Evolutionary conservation across 2,329 filamentous ascomycete species (phyloP), one percentile per base, ranked within the genome.

Genomic region (Graphilbum sp.): DNA sequence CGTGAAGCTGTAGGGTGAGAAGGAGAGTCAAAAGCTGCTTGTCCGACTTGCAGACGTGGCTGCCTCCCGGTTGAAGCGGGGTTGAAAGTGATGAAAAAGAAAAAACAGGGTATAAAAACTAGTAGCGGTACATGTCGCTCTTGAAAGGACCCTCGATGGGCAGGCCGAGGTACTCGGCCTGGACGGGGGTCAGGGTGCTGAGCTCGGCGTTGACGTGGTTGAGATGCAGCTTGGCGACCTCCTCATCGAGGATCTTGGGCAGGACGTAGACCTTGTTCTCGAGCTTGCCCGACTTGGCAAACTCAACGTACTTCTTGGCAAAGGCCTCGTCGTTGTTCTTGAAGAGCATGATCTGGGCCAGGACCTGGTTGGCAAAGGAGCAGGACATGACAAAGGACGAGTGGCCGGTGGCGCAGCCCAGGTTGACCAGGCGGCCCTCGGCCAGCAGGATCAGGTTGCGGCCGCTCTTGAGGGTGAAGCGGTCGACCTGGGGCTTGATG

Each of bases 351-450:
- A 98, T 96, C 73, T 98, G 90, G 51, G 90, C 90, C 61, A 98
- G 84, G 54, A 96, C 90, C 75, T 98, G 90, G 81, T 98, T 98
- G 75, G 87, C 93, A 81, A 98, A 98, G 48, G 88, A 96, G 81
- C 90, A 98, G 54, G 87, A 95, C 90, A 98, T 96, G 72, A 98
- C 90, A 66, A 98, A 98, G 38, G 88, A 96, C 51, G 87, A 94
- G 81, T 98, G 90, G 52, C 90, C 90, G 48, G 90, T 98, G 59
- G 90, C 90, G 66, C 90, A 98, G 64, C 90, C 90, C 53, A 98
- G 74, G 80, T 98, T 98, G 69, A 98, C 90, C 49, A 98, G 82
- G 72, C 90, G 88, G 53, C 90, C 90, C 72, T 96, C 90, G 47
- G 90, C 90, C 48, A 98, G 78, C 55, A 98, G 86, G 66, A 98